Base-by-base conservation (phyloP, 805 yeast genomes). In the Myxozyma sirexii region DNA sequence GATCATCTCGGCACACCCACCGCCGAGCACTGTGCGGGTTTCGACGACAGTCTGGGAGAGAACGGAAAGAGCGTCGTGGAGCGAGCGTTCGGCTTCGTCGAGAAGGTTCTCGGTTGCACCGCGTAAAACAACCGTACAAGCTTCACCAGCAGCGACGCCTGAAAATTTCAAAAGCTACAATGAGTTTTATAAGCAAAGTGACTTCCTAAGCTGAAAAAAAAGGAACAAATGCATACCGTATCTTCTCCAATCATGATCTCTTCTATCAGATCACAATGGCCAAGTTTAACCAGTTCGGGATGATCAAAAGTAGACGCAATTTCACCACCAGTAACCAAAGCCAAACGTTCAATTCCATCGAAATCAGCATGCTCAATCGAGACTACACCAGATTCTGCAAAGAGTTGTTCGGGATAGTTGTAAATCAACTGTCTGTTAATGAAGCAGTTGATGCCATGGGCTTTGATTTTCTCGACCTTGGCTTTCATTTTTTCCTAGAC, bases 361-460 rank as follows among this genome's bases (percentile, higher is more conserved):
- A 94, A 94, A 75, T 94, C 99, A 15, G 99, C 98, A 72, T 94
- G 99, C 75, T 94, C 99, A 65, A 94, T 90, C 23, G 97, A 85
- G 75, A 90, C 92, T 69, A 94, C 88, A 56, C 85, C 84, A 44
- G 90, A 76, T 68, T 93, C 99, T 4, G 96, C 82, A 71, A 94
- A 89, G 67, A 94, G 80, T 76, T 90, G 97, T 77, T 94, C 99
- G 26, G 99, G 99, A 82, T 93, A 94, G 78, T 94, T 97, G 76
- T 94, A 94, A 71, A 94, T 94, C 71, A 94, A 82, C 77, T 94
- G 99, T 72, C 99, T 85, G 79, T 94, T 94, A 68, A 94, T 91
- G 74, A 94, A 94, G 69, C 93, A 85, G 74, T 90, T 89, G 71
- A 90, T 85, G 57, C 89, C 88, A 73, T 90, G 96, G 67, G 85